Percentiles rank a stretch among this genome's conserved stretches.
Conservation (phyloP, 192 early-diverging fungal species). For the Blastocladiella britannica region DNA sequence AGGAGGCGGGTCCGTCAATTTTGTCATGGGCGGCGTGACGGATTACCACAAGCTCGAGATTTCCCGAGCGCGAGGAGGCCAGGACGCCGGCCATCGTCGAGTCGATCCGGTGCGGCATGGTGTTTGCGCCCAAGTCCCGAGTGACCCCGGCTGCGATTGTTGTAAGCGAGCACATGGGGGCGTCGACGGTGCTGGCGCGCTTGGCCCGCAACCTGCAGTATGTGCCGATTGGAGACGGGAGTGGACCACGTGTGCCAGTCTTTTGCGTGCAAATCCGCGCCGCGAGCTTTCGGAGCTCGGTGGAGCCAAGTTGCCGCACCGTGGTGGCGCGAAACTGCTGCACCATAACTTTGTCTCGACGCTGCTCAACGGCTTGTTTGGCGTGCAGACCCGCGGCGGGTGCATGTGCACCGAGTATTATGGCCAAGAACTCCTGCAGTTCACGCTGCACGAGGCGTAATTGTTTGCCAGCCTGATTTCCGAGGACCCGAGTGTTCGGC, state of each 20-base stretch:
- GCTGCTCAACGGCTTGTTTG: constrained; percentile 14
- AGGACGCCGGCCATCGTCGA: constrained; percentile 7
- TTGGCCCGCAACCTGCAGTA: background rate
- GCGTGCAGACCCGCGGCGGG: constrained; percentile 11
- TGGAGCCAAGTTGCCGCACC: too few relatives aligned
- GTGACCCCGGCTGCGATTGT: too few relatives aligned
- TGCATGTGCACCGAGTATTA: constrained; percentile 13
- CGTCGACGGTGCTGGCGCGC: background rate
- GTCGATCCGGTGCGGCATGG: constrained; percentile 6
- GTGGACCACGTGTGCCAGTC: constrained; percentile 1
- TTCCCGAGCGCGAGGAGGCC: constrained; percentile 8
- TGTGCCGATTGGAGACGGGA: background rate
- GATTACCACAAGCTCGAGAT: too few relatives aligned
- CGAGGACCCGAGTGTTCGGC: too few relatives aligned
- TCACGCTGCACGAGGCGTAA: too few relatives aligned
- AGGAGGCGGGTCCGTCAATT: constrained; percentile 20
- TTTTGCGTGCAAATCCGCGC: constrained; percentile 4
- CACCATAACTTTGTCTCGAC: constrained; percentile 9
- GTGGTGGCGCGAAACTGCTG: too few relatives aligned
- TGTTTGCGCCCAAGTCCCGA: constrained; percentile 7
- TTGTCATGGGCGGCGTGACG: constrained; percentile 10
- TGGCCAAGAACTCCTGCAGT: constrained; percentile 9
- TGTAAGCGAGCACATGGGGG: constrained; percentile 6
- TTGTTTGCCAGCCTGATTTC: too few relatives aligned
- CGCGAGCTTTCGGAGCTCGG: too few relatives aligned